A percentile compares a stretch with the other conserved stretches of the same genome.
phyloP scores from a whole-genome alignment of 1,284 basidiomycete species.

The Boletus semigastroideus region DNA sequence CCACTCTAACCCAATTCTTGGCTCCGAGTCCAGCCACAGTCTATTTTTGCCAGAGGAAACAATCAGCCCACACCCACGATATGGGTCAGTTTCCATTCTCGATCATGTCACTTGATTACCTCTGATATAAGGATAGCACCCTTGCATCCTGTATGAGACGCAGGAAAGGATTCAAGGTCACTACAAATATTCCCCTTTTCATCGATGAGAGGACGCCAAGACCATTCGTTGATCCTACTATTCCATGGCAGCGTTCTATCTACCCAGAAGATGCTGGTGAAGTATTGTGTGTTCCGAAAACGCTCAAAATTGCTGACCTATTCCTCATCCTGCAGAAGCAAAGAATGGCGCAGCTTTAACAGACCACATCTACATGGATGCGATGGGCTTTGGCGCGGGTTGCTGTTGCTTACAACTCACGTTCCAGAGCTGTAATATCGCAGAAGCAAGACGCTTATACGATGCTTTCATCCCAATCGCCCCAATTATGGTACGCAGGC shows the following conservation, averaged over 20 bases:
- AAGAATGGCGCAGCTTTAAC: slow-evolving; percentile 81
- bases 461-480: slow-evolving; percentile 93
- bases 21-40: slow-evolving; percentile 78
- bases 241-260: slow-evolving; percentile 79
- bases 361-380: slow-evolving; percentile 98
- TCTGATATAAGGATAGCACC: slow-evolving; percentile 55
- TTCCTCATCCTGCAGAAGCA: slow-evolving; percentile 57
- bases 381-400: slow-evolving; percentile 99
- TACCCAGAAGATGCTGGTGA: slow-evolving; percentile 81
- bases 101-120: neutral
- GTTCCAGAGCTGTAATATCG: slow-evolving; percentile 94
- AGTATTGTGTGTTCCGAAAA: slow-evolving; percentile 3
- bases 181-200: slow-evolving; percentile 94
- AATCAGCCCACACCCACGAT: slow-evolving; percentile 95
- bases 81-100: slow-evolving; percentile 68
- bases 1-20: slow-evolving; percentile 69
- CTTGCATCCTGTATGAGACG: slow-evolving; percentile 93
- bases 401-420: slow-evolving; percentile 98
- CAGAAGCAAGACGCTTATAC: slow-evolving; percentile 90
- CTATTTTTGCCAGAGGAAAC: slow-evolving; percentile 95
- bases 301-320: slow-evolving; percentile 10
- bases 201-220: slow-evolving; percentile 84
- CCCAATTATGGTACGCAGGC: slow-evolving; percentile 79
- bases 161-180: slow-evolving; percentile 90
- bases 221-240: slow-evolving; percentile 88